These are phyloP conservation scores for Linum tenue DNA, from an alignment of 345 rosid species.

Conservation along the genomic window DNA sequence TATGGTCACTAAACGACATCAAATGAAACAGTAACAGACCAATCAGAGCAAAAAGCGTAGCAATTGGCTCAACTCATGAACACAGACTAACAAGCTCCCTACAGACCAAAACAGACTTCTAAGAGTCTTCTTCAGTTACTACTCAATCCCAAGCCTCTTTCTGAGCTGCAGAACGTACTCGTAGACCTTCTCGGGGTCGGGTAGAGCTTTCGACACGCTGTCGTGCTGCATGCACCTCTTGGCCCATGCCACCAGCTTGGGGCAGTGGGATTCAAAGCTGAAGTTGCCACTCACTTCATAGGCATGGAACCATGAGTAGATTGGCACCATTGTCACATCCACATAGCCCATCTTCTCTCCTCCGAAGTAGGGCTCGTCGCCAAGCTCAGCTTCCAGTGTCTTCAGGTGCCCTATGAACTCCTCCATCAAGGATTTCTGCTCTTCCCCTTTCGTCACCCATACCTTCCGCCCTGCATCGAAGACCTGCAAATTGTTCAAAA, in stretches of 20 bases:
- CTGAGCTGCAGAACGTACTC: not conserved
- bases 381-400: slow-evolving; percentile 9
- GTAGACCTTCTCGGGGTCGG: slow-evolving; percentile 1
- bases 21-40: no score
- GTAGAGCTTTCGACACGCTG: slow-evolving; percentile 1
- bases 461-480: not conserved
- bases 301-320: slow-evolving; percentile 4
- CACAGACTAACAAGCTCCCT: not conserved
- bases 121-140: not conserved
- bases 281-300: slow-evolving; percentile 5
- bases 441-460: slow-evolving; percentile 5
- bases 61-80: no score
- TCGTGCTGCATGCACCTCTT: slow-evolving; percentile 14
- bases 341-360: slow-evolving; percentile 13
- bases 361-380: not conserved
- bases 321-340: slow-evolving; percentile 11
- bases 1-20: no score
- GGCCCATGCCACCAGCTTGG: slow-evolving; percentile 12
- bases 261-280: slow-evolving; percentile 7
- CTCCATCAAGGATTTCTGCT: not conserved
- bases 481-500: slow-evolving; percentile 14
- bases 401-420: slow-evolving; percentile 5
- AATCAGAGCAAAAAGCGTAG: no score
- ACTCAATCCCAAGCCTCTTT: not conserved
- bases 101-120: no score